These are phyloP conservation scores for Curvularia sp. DNA, from an alignment of 2,329 filamentous ascomycete genomes.

Conservation along the genomic window DNA sequence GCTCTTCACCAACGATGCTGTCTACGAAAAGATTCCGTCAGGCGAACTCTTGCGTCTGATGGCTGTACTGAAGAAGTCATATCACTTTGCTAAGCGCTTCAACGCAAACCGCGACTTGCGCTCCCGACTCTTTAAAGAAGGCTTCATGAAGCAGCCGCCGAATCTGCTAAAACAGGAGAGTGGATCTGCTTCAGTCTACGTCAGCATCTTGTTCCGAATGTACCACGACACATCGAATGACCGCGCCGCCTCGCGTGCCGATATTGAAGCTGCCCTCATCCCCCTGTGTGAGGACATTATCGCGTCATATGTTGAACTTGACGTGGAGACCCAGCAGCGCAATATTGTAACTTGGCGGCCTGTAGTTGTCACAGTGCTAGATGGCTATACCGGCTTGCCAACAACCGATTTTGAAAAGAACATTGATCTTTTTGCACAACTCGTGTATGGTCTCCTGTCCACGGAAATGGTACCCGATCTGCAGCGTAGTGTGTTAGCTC, in stretches of 20 bases:
- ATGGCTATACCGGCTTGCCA: constrained; percentile 88
- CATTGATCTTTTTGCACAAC: constrained; percentile 82
- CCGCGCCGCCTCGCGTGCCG: constrained; percentile 75
- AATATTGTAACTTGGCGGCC: constrained; percentile 98
- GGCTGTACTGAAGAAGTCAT: constrained; percentile 92
- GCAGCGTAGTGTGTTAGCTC: constrained; percentile 75
- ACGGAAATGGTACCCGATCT: constrained; percentile 84
- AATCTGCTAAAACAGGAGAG: constrained; percentile 97
- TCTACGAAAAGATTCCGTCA: constrained; percentile 92
- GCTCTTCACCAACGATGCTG: constrained; percentile 94
- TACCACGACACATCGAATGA: constrained; percentile 89
- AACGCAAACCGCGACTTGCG: constrained; percentile 97
- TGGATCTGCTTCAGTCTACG: constrained; percentile 91
- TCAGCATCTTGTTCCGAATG: constrained; percentile 96
- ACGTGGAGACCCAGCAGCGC: constrained; percentile 94
- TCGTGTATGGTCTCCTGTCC: constrained; percentile 80
- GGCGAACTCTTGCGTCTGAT: constrained; percentile 88
- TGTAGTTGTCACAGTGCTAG: constrained; percentile 94
- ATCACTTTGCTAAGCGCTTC: constrained; percentile 95
- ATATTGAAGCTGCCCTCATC: constrained; percentile 90
- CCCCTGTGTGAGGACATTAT: constrained; percentile 96
- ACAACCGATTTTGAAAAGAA: constrained; percentile 79
- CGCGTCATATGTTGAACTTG: constrained; percentile 79
- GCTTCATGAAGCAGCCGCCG: constrained; percentile 99
- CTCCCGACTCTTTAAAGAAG: constrained; percentile 93